A percentile compares a stretch with the other conserved stretches of the same genome.
These are phyloP conservation scores for Gaillardinia entomophila DNA, from an alignment of 805 yeast species.

Conservation along the genomic window DNA sequence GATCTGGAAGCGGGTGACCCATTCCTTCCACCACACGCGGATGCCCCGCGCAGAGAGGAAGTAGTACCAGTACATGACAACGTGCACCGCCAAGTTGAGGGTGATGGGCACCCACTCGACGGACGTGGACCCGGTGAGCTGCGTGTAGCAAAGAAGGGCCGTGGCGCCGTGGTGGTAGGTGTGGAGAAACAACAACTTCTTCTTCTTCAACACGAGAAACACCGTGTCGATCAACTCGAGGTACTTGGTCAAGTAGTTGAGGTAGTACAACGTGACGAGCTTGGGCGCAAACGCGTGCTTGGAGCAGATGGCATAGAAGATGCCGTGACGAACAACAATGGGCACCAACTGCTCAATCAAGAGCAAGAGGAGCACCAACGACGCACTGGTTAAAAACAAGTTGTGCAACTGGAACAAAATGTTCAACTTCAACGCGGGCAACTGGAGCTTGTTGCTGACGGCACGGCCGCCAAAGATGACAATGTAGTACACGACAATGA, in stretches of 20 bases:
- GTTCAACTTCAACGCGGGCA: slow-evolving; percentile 69
- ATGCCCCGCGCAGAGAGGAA: slow-evolving; percentile 89
- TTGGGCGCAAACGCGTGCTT: slow-evolving; percentile 75
- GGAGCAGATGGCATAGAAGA: slow-evolving; percentile 80
- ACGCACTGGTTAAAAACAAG: slow-evolving; percentile 61
- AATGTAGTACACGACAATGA: slow-evolving; percentile 34
- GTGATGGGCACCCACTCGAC: slow-evolving; percentile 94
- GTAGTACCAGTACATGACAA: slow-evolving; percentile 97
- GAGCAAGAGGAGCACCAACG: slow-evolving; percentile 61
- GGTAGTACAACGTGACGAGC: slow-evolving; percentile 78
- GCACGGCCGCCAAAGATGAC: slow-evolving; percentile 66
- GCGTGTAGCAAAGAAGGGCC: slow-evolving; percentile 89
- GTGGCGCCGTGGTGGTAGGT: slow-evolving; percentile 99
- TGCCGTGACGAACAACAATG: slow-evolving; percentile 64
- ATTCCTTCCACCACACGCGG: slow-evolving; percentile 98
- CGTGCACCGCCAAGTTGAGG: slow-evolving; percentile 87
- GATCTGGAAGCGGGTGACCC: slow-evolving; percentile 96
- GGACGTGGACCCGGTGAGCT: slow-evolving; percentile 81
- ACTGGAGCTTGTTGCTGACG: slow-evolving; percentile 43
- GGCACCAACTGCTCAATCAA: slow-evolving; percentile 84
- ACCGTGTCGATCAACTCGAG: slow-evolving; percentile 87
- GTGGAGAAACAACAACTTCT: slow-evolving; percentile 87
- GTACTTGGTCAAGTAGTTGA: slow-evolving; percentile 87
- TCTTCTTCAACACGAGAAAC: slow-evolving; percentile 85
- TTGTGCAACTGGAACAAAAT: slow-evolving; percentile 82